Base-by-base conservation (phyloP, 345 rosid species). In the Bruguiera parviflora region DNA sequence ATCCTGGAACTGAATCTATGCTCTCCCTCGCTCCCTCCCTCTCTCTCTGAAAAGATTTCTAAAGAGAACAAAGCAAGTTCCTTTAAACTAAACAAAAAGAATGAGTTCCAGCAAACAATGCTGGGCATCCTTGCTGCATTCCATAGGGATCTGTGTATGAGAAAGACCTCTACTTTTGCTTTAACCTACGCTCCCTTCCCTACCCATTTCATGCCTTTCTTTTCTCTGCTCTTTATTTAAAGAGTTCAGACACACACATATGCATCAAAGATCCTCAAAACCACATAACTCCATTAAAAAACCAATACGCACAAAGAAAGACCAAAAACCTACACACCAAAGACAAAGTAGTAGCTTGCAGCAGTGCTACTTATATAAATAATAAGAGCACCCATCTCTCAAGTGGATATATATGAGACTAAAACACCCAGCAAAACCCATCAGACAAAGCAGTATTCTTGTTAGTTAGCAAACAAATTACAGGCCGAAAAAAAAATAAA, bases 91-190 rank as follows among this genome's bases (percentile, higher is more conserved):
- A 87, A 78, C 89, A 84, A 84, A 89, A 84, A 73, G 92, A 87
- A 87, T 74, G 86, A 85, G 77, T 72, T 84, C 73, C 81, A 83
- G 85, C 81, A 75, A 73, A 85, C 79, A 77, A 81, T 79, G 89
- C 82, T 69, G 82, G 85, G 87, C 76, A 87, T 79, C 77, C 68
- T 78, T 74, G 80, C 80, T 80, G 89, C 91, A 91, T 83, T 76
- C 82, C 87, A 82, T 93, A 62, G 96, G 98, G 98, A 93, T 93
- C 98, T 84, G 98, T 83, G 94, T 77, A 59, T 82, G 89, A 85
- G 90, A 87, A 89, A 86, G 92, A 86, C 94, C 75, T 80, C 84
- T 81, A 77, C 86, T 84, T 85, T 79, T 79, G 61, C 73, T 80
- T 80, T 78, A 78, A 75, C 74, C 80, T 76, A 66, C 70, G 60